Conservation (phyloP, 305 asterid species). For the Rubia peregrina region DNA sequence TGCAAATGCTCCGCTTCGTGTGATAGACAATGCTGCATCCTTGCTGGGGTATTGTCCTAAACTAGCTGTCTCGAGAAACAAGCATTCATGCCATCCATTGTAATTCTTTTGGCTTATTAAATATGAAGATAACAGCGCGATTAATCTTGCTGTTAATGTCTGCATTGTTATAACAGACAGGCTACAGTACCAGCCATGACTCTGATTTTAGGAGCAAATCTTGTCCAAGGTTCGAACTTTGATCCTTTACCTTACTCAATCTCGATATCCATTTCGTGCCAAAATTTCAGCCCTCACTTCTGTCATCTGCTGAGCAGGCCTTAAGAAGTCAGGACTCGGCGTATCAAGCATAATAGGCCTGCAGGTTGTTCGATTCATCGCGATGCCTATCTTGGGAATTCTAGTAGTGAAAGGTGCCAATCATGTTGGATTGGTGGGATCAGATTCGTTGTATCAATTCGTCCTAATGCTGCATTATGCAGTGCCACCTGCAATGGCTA, state of each 20-base stretch:
- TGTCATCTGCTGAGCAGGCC: slow-evolving; percentile 17
- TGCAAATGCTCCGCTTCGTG: slow-evolving; percentile 23
- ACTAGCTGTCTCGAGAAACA: neutral
- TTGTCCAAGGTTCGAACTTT: slow-evolving; percentile 19
- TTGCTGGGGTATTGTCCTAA: slow-evolving; percentile 23
- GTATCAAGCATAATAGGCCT: slow-evolving; percentile 21
- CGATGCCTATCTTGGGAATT: slow-evolving; percentile 25
- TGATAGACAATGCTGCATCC: slow-evolving; percentile 23
- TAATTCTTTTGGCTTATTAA: neutral
- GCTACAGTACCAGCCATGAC: slow-evolving; percentile 33
- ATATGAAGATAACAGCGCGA: neutral
- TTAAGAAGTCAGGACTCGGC: slow-evolving; percentile 21
- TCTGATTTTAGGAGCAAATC: slow-evolving; percentile 32
- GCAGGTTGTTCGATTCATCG: slow-evolving; percentile 19
- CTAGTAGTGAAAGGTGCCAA: slow-evolving; percentile 23
- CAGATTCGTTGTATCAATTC: slow-evolving; percentile 30
- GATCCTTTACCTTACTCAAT: neutral
- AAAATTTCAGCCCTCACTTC: neutral
- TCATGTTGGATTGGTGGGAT: slow-evolving; percentile 24
- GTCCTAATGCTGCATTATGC: slow-evolving; percentile 30
- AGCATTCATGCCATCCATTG: neutral
- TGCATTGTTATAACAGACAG: slow-evolving; percentile 17
- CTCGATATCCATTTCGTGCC: neutral
- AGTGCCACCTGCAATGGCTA: slow-evolving; percentile 31
- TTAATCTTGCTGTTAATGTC: neutral